Base-by-base conservation (phyloP, 176 grass and related monocot genomes). In the Oryza nivara region DNA sequence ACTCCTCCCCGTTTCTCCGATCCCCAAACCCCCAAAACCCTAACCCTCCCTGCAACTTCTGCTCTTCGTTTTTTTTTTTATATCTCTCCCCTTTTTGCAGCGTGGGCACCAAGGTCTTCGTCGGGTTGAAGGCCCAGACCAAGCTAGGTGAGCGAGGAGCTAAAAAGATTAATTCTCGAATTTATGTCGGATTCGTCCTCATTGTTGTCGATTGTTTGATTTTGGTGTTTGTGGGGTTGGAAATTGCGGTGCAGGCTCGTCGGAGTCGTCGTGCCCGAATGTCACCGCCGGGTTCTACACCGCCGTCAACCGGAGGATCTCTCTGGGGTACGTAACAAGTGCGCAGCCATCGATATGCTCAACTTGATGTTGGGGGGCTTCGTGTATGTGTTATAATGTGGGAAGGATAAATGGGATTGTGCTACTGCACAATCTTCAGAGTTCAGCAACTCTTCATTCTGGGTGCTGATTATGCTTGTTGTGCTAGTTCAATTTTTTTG, bases 241-340 rank as follows among this genome's bases (percentile, higher is more conserved):
- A 67, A 84, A 81, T 61, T 61, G 75, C 47, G 80, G 52, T 14
- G 81, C 89, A 99, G 96, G 91, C 80, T 83, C 84, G 64, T 89
- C 83, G 5, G 86, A 54, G 41, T 85, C 80, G 72, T 89, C 89
- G 35, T 84, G 71, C 66, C 89, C 85, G 23, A 95, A 91, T 85
- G 88, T 88, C 77, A 92, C 79, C 30, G 79, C 87, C 40, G 90
- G 83, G 22, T 94, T 95, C 65, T 72, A 86, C 81, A 76, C 74
- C 13, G 78, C 90, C 44, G 88, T 93, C 88, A 82, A 89, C 70
- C 65, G 87, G 72, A 98, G 81, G 26, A 77, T 92, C 32, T 94
- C 91, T 41, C 85, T 91, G 11, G 83, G 93, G 93, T 98, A 86
- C 4, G 60, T 47, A 8, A 61, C 7, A 10, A 61, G 41, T 71